Evolutionary conservation across 2,329 filamentous ascomycete species (phyloP).

Genomic region (Fusarium sp.): DNA sequence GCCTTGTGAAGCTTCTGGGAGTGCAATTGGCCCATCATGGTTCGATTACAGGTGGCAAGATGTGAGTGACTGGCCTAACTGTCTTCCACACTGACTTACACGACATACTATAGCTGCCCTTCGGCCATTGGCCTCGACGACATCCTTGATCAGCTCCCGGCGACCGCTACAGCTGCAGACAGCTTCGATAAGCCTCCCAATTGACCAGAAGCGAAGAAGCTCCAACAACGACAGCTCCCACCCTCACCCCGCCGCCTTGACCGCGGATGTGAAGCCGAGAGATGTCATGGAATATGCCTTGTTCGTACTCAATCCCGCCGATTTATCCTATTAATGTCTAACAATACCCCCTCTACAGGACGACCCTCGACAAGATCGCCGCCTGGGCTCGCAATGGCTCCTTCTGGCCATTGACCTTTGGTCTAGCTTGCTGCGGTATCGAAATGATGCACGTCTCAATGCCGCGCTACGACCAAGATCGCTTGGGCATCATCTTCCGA

Average conservation of each 20-base stretch:
- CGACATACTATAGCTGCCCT: background rate
- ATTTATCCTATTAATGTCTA: background rate
- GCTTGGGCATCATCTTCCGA: slow-evolving; percentile 74
- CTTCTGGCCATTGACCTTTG: slow-evolving; percentile 71
- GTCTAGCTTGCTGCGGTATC: slow-evolving; percentile 70
- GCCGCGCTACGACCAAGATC: slow-evolving; percentile 72
- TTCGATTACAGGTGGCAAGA: background rate
- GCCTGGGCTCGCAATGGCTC: slow-evolving; percentile 71
- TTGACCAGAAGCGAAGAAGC: background rate
- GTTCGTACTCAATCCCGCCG: background rate
- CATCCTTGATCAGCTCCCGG: background rate
- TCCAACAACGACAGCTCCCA: background rate
- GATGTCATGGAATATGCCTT: slow-evolving; percentile 29
- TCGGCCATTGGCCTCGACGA: slow-evolving; percentile 3
- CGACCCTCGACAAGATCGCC: slow-evolving; percentile 64
- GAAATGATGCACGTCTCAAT: slow-evolving; percentile 75
- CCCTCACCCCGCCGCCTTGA: background rate
- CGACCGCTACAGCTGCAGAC: accelerated
- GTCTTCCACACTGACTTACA: slow-evolving; percentile 10
- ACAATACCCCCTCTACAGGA: slow-evolving; percentile 48
- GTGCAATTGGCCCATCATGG: background rate
- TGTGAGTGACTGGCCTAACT: background rate
- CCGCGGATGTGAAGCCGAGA: slow-evolving; percentile 15
- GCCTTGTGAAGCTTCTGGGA: background rate
- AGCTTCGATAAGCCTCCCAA: no score